Evolutionary conservation across 2,329 filamentous ascomycete genomes (phyloP), one percentile per base, ranked within the genome.

Genomic region (Talaromyces sp.): DNA sequence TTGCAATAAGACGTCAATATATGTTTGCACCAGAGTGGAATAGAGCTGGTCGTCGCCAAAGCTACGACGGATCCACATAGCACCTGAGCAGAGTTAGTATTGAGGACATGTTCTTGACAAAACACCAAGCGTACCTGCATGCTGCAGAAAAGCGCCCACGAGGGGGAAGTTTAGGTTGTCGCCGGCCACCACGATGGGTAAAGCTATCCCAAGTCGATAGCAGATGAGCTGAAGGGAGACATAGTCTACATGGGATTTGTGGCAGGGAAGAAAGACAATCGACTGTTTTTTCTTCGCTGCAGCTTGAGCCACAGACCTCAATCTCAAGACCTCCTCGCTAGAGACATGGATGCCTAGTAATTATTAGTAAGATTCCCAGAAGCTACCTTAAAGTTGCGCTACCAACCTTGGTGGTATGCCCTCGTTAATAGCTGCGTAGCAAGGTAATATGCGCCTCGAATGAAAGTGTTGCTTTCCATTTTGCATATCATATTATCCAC

Each of bases 401-500:
- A 49, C 11, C 67, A 68, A 79, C 91, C 95, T 79, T 98, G 93
- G 71, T 98, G 92, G 74, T 99, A 99, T 6, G 95, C 93, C 63
- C 95, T 82, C 4, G 93, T 96, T 64, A 98, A 81, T 54, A 98
- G 82, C 76, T 98, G 93, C 1, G 93, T 96, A 55, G 82, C 82
- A 44, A 96, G 72, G 73, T 97, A 99, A 73, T 98, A 98, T 54
- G 95, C 93, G 27, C 91, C 87, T 55, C 95, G 83, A 67, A 99
- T 96, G 71, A 98, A 98, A 2, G 85, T 81, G 73, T 93, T 96
- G 81, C 89, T 96, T 76, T 99, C 95, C 83, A 98, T 93, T 78
- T 99, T 99, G 84, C 93, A 98, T 64, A 99, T 97, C 95, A 99
- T 98, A 65, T 89, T 86, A 71, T 96, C 92, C 27, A 92, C 91